Evolutionary conservation across 352 stramenopile species (phyloP), one percentile per base, ranked within the genome.

Genomic region (Aphanomyces euteiches): DNA sequence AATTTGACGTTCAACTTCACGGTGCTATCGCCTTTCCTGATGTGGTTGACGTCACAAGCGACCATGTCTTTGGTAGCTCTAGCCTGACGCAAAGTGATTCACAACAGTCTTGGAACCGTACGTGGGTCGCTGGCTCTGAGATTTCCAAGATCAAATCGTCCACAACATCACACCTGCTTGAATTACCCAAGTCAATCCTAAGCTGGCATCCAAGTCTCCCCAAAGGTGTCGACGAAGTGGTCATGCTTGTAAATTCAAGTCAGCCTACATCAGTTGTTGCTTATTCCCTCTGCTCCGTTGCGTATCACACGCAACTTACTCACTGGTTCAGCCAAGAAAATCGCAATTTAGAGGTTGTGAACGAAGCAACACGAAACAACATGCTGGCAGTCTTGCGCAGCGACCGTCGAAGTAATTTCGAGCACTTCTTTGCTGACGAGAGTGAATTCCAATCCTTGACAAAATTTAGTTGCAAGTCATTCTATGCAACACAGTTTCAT

Each of bases 401-500:
- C 10, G 74, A 78, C 38, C 79, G 80, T 6, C 77, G 87, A 10
- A 93, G 88, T 72, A 95, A 95, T 38, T 82, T 95, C 8, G 87
- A 93, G 34, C 83, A 95, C 66, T 81, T 81, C 37, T 95, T 95
- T 58, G 82, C 91, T 8, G 87, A 95, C 56, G 87, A 95, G 40
- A 93, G 88, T 66, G 82, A 93, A 66, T 95, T 93, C 68, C 85
- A 95, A 67, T 75, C 79, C 34, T 78, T 75, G 5, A 91, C 87
- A 50, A 84, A 85, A 6, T 96, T 96, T 65, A 89, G 81, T 48
- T 96, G 88, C 75, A 96, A 94, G 69, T 88, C 85, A 53, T 96
- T 94, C 69, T 96, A 93, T 56, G 88, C 88, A 19, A 93, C 93
- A 84, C 88, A 96, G 74, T 96, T 96, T 64, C 84, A 94, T 56